These are phyloP conservation scores for Hypoxylon rubiginosum DNA, from an alignment of 2,329 filamentous ascomycete genomes.

Conservation along the genomic window DNA sequence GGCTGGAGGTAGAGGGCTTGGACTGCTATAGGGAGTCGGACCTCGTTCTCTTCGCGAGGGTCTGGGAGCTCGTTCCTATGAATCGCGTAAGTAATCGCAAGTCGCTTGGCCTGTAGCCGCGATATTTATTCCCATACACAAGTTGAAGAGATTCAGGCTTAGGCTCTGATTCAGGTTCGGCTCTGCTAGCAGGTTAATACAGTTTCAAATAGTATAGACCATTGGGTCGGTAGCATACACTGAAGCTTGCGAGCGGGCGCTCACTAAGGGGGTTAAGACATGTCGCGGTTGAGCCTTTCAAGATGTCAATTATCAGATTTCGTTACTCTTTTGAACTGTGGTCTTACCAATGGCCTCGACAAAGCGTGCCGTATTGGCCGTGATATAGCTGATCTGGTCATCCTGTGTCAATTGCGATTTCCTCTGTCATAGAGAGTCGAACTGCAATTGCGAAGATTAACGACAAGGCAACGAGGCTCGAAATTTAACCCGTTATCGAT, in stretches of 20 bases:
- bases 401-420: constrained; percentile 43
- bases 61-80: constrained; percentile 48
- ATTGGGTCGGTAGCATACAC: constrained; percentile 40
- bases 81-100: constrained; percentile 32
- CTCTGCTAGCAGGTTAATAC: constrained; percentile 36
- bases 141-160: constrained; percentile 32
- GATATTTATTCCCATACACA: constrained; percentile 38
- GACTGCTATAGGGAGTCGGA: constrained; percentile 80
- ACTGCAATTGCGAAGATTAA: constrained; percentile 42
- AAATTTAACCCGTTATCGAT: constrained; percentile 50
- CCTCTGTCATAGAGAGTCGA: constrained; percentile 35
- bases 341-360: constrained; percentile 49
- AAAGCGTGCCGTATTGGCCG: constrained; percentile 50
- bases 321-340: neutral
- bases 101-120: neutral
- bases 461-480: constrained; percentile 28
- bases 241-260: constrained; percentile 46
- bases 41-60: constrained; percentile 43
- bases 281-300: constrained; percentile 46
- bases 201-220: neutral
- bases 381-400: constrained; percentile 49
- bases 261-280: constrained; percentile 42
- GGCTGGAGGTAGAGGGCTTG: constrained; percentile 90
- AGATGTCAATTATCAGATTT: constrained; percentile 35
- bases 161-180: constrained; percentile 14